Evolutionary conservation across 2,329 filamentous ascomycete species (phyloP).

Genomic region (Ophiostoma novo-ulmi): DNA sequence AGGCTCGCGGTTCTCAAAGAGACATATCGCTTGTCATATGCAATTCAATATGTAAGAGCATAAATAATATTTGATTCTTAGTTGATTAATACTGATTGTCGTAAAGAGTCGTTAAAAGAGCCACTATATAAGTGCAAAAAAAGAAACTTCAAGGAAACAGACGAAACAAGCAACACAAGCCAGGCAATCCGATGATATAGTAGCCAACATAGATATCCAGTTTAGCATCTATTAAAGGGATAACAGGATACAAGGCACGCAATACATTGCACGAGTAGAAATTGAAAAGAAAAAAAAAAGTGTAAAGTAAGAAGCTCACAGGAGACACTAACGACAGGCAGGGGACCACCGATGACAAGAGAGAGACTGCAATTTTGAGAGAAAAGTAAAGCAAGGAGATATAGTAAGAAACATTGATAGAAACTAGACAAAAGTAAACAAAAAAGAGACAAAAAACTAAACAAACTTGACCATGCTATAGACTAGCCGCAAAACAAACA

Average conservation of each 20-base stretch:
- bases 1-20: background rate
- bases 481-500: background rate
- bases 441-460: background rate
- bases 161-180: background rate
- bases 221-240: too few relatives aligned
- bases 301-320: background rate
- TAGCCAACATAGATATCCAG: background rate
- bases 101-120: constrained; percentile 1
- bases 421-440: background rate
- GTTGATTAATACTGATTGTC: background rate
- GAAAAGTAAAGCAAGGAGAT: background rate
- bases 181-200: background rate
- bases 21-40: background rate
- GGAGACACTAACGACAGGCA: background rate
- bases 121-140: background rate
- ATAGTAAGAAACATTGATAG: background rate
- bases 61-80: background rate
- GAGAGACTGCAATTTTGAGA: background rate
- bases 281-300: background rate
- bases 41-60: background rate
- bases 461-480: background rate
- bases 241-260: background rate
- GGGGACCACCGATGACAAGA: background rate
- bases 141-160: background rate
- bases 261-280: background rate